These are phyloP conservation scores for Acer yangbiense DNA, from an alignment of 345 rosid genomes.

Conservation along the genomic window DNA sequence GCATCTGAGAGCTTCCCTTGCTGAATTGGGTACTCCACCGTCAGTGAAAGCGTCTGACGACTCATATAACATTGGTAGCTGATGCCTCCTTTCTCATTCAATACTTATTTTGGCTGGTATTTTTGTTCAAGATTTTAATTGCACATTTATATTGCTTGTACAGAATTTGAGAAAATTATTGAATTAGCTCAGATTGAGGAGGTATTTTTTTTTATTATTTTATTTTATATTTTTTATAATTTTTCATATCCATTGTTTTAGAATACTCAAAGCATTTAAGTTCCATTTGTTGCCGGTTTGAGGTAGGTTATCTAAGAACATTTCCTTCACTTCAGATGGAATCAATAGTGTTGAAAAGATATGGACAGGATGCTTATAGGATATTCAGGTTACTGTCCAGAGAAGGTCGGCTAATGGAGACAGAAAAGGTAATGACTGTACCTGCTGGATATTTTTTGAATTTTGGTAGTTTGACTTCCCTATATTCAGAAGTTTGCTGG, in stretches of 20 bases:
- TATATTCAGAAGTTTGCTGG: not conserved
- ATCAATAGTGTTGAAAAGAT: slow-evolving; percentile 69
- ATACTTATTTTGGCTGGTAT: slow-evolving; percentile 16
- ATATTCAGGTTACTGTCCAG: slow-evolving; percentile 71
- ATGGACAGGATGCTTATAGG: slow-evolving; percentile 69
- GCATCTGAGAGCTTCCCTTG: slow-evolving; percentile 64
- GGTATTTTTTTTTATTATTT: slow-evolving; percentile 51
- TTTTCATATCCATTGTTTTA: slow-evolving; percentile 1
- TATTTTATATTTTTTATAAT: not conserved
- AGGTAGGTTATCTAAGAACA: slow-evolving; percentile 8
- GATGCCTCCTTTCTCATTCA: slow-evolving; percentile 16
- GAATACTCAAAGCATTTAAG: not conserved
- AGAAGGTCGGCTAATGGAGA: slow-evolving; percentile 57
- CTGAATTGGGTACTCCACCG: slow-evolving; percentile 53
- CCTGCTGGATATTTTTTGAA: not conserved
- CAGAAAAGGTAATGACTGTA: slow-evolving; percentile 60
- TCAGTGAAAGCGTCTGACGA: slow-evolving; percentile 45
- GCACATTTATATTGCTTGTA: slow-evolving; percentile 18
- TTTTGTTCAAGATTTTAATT: slow-evolving; percentile 7
- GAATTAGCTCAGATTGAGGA: slow-evolving; percentile 74
- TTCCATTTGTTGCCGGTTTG: slow-evolving; percentile 5
- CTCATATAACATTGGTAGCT: slow-evolving; percentile 59
- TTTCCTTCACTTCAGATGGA: slow-evolving; percentile 52
- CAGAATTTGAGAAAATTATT: slow-evolving; percentile 73
- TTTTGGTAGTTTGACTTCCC: not conserved